Evolutionary conservation across 768 basidiomycete genomes (phyloP), one percentile per base, ranked within the genome.

Genomic region (Xerocomellus amylosporus): DNA sequence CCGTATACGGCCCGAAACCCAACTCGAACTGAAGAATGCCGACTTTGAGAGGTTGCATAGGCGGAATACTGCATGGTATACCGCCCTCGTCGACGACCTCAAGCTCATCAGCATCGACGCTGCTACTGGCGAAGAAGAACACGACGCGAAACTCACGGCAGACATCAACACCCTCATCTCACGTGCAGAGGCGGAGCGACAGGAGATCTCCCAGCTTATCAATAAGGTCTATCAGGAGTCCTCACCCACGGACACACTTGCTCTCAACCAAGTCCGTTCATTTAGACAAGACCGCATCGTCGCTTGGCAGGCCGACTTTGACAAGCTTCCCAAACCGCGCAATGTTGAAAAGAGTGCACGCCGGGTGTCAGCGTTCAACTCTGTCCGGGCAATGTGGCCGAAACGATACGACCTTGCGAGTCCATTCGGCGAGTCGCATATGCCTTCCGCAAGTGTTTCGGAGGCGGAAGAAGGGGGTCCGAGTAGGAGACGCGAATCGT

Each of bases 221-320:
- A 88, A 93, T 55, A 74, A 78, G 49, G 83, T 92, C 24, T 97
- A 98, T 71, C 81, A 81, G 62, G 86, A 92, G 54, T 88, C 93
- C 0, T 63, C 82, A 1, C 83, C 92, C 47, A 88, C 82, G 19
- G 93, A 97, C 65, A 95, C 93, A 0, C 79, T 96, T 40, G 90
- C 87, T 36, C 79, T 95, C 47, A 98, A 94, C 57, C 83, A 83
- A 60, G 88, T 94, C 6, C 85, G 94, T 45, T 85, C 89, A 1
- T 86, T 85, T 55, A 80, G 94, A 43, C 96, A 98, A 73, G 93
- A 96, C 62, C 88, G 88, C 68, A 92, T 96, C 44, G 92, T 96
- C 15, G 90, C 89, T n/a, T 98, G 95, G 91, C 94, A 99, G 70
- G 83, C 83, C 57, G 93, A 98, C 66, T 93, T 96, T 60, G 89